Evolutionary conservation across 176 grass and related monocot species (phyloP), one percentile per base, ranked within the genome.

Genomic region (Bolboschoenus planiculmis): DNA sequence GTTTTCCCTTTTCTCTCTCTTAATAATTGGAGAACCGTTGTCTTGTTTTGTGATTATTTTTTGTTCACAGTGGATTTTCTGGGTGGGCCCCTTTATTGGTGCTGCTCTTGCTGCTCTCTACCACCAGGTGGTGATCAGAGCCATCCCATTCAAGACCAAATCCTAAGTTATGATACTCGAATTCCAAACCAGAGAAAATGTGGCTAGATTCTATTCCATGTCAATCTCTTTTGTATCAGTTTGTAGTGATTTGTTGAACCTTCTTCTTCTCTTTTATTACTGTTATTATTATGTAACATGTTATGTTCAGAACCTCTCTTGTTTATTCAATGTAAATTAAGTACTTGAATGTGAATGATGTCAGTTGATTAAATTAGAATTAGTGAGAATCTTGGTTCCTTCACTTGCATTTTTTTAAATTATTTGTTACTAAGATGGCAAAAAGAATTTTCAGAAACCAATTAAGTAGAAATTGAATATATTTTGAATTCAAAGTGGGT

Each of bases 41-140:
- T 75, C 59, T 29, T 27, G 7, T 53, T 36, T 4, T 84, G 47
- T 50, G 33, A 27, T 83, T 72, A n/a, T n/a, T 24, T 24, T n/a
- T 36, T 75, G 26, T 59, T 81, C 72, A 84, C 82, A 93, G 94
- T 93, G 91, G 91, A 97, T 97, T 80, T 97, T 97, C 90, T 97
- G 95, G 95, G 95, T 94, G 23, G 95, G 95, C 5, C 95, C 95
- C 81, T 97, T 97, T 78, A 85, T 89, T 7, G 95, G 95, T 30
- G 95, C 95, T 62, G 92, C 86, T 36, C 79, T 97, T 14, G 95
- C 95, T 10, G 95, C 95, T 85, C 68, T 97, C 51, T 97, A 97
- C 90, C 95, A 97, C 92, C 90, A 92, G 89, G 85, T 97, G 75
- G 91, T 97, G 70, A 94, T 97, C 95, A 89, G 95, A 86, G 95